A percentile compares a stretch with the other conserved stretches of the same genome.
These are phyloP conservation scores for Chrysoporthe austroafricana DNA, from an alignment of 2,329 filamentous ascomycete genomes.

Conservation along the genomic window DNA sequence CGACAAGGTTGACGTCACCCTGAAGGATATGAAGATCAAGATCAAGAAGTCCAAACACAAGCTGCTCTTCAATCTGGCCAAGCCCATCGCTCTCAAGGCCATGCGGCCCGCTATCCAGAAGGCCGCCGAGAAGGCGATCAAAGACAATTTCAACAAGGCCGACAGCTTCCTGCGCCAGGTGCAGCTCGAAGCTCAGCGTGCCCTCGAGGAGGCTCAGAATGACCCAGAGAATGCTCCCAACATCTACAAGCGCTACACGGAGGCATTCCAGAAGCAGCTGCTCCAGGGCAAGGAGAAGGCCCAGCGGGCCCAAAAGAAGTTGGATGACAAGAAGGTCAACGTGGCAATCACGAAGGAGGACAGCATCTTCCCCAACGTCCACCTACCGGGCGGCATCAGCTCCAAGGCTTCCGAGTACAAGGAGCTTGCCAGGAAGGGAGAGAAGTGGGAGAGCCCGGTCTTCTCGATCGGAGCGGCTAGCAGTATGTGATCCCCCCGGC, in stretches of 20 bases:
- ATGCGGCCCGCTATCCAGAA: slow-evolving; percentile 85
- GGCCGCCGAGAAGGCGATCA: slow-evolving; percentile 86
- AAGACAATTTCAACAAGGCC: slow-evolving; percentile 75
- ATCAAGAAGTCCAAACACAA: slow-evolving; percentile 96
- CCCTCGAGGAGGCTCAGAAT: slow-evolving; percentile 65
- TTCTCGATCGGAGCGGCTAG: slow-evolving; percentile 83
- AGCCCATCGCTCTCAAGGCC: slow-evolving; percentile 82
- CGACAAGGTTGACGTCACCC: slow-evolving; percentile 81
- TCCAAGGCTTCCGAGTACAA: slow-evolving; percentile 94
- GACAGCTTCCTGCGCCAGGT: slow-evolving; percentile 76
- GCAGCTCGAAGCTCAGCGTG: slow-evolving; percentile 80
- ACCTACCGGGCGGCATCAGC: slow-evolving; percentile 85
- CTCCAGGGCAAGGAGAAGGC: slow-evolving; percentile 80
- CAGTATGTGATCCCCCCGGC: slow-evolving; percentile 35
- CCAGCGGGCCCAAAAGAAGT: slow-evolving; percentile 56
- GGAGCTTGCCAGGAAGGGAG: slow-evolving; percentile 83
- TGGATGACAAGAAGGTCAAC: slow-evolving; percentile 75
- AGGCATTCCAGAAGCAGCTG: slow-evolving; percentile 73
- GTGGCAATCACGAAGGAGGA: slow-evolving; percentile 85
- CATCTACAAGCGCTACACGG: slow-evolving; percentile 84
- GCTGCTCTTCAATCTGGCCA: slow-evolving; percentile 82
- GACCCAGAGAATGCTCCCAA: slow-evolving; percentile 77
- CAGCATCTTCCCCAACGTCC: slow-evolving; percentile 85
- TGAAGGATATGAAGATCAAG: slow-evolving; percentile 84
- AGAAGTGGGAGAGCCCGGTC: slow-evolving; percentile 92